These are phyloP conservation scores for Dendrobium nobile DNA, from an alignment of 106 monocot species.

Conservation along the genomic window DNA sequence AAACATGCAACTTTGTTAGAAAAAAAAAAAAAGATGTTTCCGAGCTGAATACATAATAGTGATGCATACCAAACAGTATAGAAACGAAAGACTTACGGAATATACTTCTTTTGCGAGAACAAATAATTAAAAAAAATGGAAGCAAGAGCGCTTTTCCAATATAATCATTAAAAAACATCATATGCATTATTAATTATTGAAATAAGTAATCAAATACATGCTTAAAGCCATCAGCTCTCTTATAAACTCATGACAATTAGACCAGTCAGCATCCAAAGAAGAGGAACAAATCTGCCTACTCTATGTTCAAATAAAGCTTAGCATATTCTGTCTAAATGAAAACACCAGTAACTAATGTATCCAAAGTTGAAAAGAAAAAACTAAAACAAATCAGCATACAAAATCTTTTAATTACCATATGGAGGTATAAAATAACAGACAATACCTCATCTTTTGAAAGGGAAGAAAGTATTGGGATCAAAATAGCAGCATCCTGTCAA, in stretches of 20 bases:
- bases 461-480: slow-evolving; percentile 89
- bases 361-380: neutral
- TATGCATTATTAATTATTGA: neutral
- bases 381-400: neutral
- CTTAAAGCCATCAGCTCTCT: neutral
- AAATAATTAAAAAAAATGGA: neutral
- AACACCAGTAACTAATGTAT: neutral
- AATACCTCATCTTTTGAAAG: slow-evolving; percentile 95
- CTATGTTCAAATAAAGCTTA: neutral
- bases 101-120: neutral
- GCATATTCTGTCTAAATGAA: neutral
- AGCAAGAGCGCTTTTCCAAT: neutral
- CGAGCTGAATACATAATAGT: neutral
- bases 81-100: neutral
- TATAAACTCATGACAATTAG: neutral
- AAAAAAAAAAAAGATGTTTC: too few species aligned
- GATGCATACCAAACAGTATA: neutral
- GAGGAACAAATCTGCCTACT: neutral
- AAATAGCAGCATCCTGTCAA: slow-evolving; percentile 82
- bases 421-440: slow-evolving; percentile 1
- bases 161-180: neutral
- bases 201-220: neutral
- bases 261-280: neutral
- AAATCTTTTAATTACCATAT: neutral
- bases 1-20: too few species aligned